phyloP scores from a whole-genome alignment of 306 rosid genomes.

The Vigna unguiculata region DNA sequence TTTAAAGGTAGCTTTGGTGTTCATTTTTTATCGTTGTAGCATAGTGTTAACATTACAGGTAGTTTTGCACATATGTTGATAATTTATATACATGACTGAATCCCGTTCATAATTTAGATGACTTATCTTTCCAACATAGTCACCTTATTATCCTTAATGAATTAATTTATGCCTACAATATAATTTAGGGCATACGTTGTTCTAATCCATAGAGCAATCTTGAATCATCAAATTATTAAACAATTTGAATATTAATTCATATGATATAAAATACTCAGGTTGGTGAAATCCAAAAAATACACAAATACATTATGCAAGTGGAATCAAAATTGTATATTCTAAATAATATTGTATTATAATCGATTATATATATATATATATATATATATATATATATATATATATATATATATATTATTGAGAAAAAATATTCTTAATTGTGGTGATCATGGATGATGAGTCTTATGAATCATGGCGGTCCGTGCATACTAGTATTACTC shows the following conservation, averaged over 20 bases:
- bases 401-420: no score
- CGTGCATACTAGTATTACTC: no score
- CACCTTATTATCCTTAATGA: conserved; percentile 19
- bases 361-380: no score
- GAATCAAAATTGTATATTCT: conserved; percentile 23
- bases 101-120: conserved; percentile 15
- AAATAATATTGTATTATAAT: no score
- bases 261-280: conserved; percentile 22
- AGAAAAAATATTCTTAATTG: no score
- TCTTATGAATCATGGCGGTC: no score
- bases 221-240: no score
- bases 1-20: no score
- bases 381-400: no score
- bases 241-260: conserved; percentile 31
- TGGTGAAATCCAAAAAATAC: neutral
- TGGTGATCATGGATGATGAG: no score
- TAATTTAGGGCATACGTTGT: conserved; percentile 12
- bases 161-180: conserved; percentile 16
- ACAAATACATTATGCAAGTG: conserved; percentile 11
- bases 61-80: conserved; percentile 9
- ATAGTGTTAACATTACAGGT: no score
- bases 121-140: neutral
- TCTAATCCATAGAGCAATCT: conserved; percentile 24
- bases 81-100: conserved; percentile 18
- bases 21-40: no score